These are phyloP conservation scores for Monosporascus sp. DNA, from an alignment of 2,329 filamentous ascomycete genomes.

Conservation along the genomic window DNA sequence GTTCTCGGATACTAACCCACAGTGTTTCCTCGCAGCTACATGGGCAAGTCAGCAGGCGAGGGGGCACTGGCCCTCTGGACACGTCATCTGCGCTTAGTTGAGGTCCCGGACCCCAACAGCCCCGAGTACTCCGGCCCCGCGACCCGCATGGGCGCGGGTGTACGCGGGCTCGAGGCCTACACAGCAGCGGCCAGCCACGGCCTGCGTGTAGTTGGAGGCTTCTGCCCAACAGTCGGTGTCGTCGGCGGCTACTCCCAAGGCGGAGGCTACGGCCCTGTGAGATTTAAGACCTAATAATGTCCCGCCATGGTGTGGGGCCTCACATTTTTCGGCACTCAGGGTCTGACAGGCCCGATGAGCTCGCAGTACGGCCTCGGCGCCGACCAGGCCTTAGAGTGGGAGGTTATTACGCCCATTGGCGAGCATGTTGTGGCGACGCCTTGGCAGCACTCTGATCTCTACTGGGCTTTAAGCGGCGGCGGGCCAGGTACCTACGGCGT, in stretches of 20 bases:
- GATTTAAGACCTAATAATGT: too few relatives aligned
- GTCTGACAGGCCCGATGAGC: too few relatives aligned
- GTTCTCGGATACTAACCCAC: too few relatives aligned
- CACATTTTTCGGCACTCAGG: too few relatives aligned
- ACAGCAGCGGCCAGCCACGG: constrained; percentile 31
- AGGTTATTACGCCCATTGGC: constrained; percentile 49
- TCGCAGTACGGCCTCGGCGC: constrained; percentile 51
- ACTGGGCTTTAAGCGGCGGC: constrained; percentile 58
- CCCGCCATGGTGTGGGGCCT: too few relatives aligned
- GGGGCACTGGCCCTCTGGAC: constrained; percentile 40
- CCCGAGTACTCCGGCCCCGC: constrained; percentile 44
- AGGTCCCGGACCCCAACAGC: constrained; percentile 30
- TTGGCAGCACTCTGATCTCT: constrained; percentile 48
- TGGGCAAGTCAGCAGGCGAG: constrained; percentile 43
- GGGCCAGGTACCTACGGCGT: constrained; percentile 55
- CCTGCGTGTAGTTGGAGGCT: constrained; percentile 40
- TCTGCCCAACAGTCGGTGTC: constrained; percentile 49
- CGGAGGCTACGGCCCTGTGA: constrained; percentile 52
- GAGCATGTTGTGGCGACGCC: constrained; percentile 43
- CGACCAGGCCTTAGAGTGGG: constrained; percentile 52
- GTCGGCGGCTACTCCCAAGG: constrained; percentile 56
- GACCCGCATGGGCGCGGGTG: constrained; percentile 50
- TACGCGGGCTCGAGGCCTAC: constrained; percentile 43
- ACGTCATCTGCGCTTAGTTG: constrained; percentile 33
- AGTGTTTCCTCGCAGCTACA: constrained; percentile 18